Percentiles rank a stretch among this genome's conserved stretches.
phyloP scores from a whole-genome alignment of 345 rosid genomes.

The Syzygium oleosum region DNA sequence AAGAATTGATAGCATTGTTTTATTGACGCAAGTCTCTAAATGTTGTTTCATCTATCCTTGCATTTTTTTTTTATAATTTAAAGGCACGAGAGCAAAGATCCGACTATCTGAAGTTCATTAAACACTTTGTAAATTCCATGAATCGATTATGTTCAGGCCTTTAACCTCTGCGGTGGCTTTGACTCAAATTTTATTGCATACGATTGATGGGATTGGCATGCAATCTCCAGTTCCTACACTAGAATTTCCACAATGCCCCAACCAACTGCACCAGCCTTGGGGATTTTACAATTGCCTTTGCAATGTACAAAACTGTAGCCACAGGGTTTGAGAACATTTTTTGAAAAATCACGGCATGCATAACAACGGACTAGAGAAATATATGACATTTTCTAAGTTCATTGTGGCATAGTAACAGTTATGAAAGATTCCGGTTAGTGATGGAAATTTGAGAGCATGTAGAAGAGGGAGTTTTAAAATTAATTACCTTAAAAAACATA shows the following conservation, averaged over 20 bases:
- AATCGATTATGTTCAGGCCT: neutral
- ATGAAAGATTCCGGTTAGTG: neutral
- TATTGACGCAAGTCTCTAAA: neutral
- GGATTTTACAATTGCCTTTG: neutral
- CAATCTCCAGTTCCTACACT: fast-evolving
- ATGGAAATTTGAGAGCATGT: neutral
- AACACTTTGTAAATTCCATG: neutral
- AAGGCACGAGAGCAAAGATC: neutral
- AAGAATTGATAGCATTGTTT: neutral
- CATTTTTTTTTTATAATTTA: neutral
- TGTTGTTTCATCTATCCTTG: neutral
- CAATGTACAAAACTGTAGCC: neutral
- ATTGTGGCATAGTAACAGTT: neutral
- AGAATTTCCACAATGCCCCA: neutral
- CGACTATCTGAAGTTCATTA: neutral
- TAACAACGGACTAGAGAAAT: neutral
- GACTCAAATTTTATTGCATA: neutral
- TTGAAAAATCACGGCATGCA: neutral
- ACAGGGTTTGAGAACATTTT: neutral
- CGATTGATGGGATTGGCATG: neutral
- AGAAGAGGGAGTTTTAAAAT: neutral
- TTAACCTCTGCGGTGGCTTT: neutral
- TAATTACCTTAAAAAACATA: too few species aligned
- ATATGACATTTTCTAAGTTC: neutral
- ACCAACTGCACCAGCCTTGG: neutral